phyloP scores from a whole-genome alignment of 768 basidiomycete genomes.

The Suillus alpinus region DNA sequence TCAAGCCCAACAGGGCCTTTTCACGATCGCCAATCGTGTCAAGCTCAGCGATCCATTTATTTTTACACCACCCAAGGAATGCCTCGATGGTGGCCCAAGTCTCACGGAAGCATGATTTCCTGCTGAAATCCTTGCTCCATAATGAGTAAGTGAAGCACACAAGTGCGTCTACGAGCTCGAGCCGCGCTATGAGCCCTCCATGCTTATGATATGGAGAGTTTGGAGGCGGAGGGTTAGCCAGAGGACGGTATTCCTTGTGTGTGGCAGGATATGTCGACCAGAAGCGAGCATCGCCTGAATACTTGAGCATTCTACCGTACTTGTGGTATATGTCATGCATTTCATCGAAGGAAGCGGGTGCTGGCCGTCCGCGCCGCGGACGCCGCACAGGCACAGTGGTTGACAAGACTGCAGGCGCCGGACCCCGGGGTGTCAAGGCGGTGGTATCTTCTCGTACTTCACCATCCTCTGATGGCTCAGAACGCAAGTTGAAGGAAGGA shows the following conservation, averaged over 20 bases:
- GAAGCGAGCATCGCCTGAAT: conserved; percentile 77
- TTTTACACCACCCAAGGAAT: conserved; percentile 70
- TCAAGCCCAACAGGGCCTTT: conserved; percentile 70
- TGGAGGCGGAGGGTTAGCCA: conserved; percentile 60
- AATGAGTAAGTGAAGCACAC: conserved; percentile 81
- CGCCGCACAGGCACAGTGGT: conserved; percentile 57
- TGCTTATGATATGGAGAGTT: conserved; percentile 73
- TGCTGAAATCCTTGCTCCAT: conserved; percentile 72
- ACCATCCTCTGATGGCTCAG: conserved; percentile 46
- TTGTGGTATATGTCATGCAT: conserved; percentile 70
- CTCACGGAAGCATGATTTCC: conserved; percentile 51
- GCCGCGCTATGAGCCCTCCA: conserved; percentile 70
- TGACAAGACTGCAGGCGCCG: conserved; percentile 31
- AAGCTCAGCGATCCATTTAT: conserved; percentile 52
- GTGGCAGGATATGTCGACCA: conserved; percentile 68
- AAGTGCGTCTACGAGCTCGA: conserved; percentile 80
- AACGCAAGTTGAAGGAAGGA: conserved; percentile 27
- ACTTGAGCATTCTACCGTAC: conserved; percentile 74
- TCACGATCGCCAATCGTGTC: conserved; percentile 45
- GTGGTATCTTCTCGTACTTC: conserved; percentile 42
- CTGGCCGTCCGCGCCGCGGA: conserved; percentile 58
- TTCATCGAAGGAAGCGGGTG: conserved; percentile 48
- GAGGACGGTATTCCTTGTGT: conserved; percentile 62
- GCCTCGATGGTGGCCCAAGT: conserved; percentile 70
- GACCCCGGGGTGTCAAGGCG: conserved; percentile 18